Percentiles rank a stretch among this genome's conserved stretches.
phyloP scores from a whole-genome alignment of 495 filamentous ascomycete species.

The Sordaria brevicollis region DNA sequence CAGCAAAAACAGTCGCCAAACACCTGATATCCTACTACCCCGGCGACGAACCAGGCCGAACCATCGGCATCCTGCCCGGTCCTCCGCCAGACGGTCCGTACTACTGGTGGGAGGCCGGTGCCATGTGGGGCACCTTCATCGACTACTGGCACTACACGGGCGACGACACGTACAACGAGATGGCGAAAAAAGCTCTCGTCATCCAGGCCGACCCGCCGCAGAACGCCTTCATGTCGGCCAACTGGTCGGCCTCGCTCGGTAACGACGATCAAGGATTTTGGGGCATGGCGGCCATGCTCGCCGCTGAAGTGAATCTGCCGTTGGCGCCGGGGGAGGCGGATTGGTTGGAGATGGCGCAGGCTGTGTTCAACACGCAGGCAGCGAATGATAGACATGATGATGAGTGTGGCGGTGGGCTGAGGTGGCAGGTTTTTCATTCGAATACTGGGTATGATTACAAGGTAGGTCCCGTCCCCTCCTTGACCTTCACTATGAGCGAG shows the following conservation, averaged over 20 bases:
- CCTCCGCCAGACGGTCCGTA: constrained; percentile 22
- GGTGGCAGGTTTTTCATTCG: constrained; percentile 72
- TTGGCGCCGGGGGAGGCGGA: constrained; percentile 52
- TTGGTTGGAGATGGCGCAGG: constrained; percentile 75
- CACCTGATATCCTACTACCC: constrained; percentile 56
- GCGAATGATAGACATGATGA: constrained; percentile 47
- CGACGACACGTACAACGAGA: constrained; percentile 49
- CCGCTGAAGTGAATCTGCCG: constrained; percentile 52
- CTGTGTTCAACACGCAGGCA: constrained; percentile 67
- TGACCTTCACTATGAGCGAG: no score
- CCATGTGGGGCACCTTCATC: constrained; percentile 58
- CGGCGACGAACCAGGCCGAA: constrained; percentile 51
- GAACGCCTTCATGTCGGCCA: constrained; percentile 51
- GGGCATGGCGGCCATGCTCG: constrained; percentile 59
- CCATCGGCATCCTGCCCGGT: constrained; percentile 31
- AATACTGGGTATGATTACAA: constrained; percentile 73
- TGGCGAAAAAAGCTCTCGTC: constrained; percentile 42
- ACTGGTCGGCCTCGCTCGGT: constrained; percentile 51
- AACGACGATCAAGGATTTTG: constrained; percentile 65
- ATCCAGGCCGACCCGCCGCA: constrained; percentile 45
- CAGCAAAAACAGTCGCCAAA: constrained; percentile 16
- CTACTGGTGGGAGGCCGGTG: constrained; percentile 71
- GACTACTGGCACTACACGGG: constrained; percentile 62
- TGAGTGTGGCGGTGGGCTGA: constrained; percentile 63
- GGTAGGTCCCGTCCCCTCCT: no score